Percentiles rank a stretch among this genome's conserved stretches.
Conservation (phyloP, 306 rosid genomes). For the Vigna nakashimae region DNA sequence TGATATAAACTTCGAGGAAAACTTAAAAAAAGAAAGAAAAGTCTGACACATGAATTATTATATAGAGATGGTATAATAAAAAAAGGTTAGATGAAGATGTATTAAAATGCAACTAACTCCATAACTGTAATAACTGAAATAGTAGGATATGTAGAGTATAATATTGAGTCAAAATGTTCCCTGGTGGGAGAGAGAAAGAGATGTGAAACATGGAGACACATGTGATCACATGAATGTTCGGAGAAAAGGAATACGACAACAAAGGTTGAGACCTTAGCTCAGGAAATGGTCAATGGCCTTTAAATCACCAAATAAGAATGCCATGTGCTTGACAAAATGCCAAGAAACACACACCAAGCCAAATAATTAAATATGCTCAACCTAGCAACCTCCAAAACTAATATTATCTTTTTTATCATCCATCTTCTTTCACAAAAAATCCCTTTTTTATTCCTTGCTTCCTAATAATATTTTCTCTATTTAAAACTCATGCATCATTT, state of each 20-base stretch:
- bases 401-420: background rate
- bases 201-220: constrained; percentile 74
- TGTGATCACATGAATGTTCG: constrained; percentile 79
- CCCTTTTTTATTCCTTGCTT: background rate
- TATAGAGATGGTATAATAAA: background rate
- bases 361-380: constrained; percentile 36
- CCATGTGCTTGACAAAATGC: constrained; percentile 63
- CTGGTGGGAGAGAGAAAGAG: constrained; percentile 49
- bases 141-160: constrained; percentile 38
- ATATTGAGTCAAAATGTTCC: constrained; percentile 51
- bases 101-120: constrained; percentile 63
- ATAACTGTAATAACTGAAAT: constrained; percentile 80
- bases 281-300: constrained; percentile 58
- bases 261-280: constrained; percentile 45
- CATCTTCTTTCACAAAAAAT: background rate
- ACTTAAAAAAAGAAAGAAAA: too few relatives aligned
- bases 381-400: constrained; percentile 46
- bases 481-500: too few relatives aligned
- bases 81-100: constrained; percentile 21
- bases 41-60: background rate
- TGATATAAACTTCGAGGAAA: too few relatives aligned
- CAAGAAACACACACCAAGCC: constrained; percentile 29
- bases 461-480: background rate
- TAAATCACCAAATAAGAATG: constrained; percentile 47
- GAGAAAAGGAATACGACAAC: constrained; percentile 47